Conservation (phyloP, 345 rosid genomes). For the Citrus hindsii region DNA sequence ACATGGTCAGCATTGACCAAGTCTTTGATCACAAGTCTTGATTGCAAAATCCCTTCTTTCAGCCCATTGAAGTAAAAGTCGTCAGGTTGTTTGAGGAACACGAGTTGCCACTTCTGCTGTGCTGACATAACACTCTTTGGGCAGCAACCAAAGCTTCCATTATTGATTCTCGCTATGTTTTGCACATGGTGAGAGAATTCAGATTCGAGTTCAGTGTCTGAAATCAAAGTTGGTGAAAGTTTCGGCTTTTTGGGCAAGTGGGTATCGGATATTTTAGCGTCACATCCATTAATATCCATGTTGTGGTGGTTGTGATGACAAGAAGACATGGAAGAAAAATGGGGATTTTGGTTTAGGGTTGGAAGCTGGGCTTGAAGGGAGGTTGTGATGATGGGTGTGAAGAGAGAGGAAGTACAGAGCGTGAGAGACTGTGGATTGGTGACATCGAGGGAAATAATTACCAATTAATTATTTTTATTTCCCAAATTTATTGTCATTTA, state of each 20-base stretch:
- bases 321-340: conserved; percentile 25
- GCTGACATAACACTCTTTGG: conserved; percentile 62
- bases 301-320: conserved; percentile 24
- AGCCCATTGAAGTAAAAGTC: conserved; percentile 64
- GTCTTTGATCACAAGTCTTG: conserved; percentile 46
- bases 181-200: conserved; percentile 86
- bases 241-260: conserved; percentile 39
- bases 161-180: conserved; percentile 64
- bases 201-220: conserved; percentile 42
- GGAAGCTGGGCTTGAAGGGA: neutral
- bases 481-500: too few species aligned
- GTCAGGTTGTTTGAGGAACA: conserved; percentile 75
- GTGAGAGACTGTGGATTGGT: conserved; percentile 1
- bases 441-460: neutral
- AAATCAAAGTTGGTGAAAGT: conserved; percentile 27
- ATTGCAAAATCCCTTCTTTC: conserved; percentile 43
- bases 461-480: too few species aligned
- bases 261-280: conserved; percentile 1
- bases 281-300: conserved; percentile 21
- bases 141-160: conserved; percentile 93
- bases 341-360: neutral
- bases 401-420: neutral
- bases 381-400: neutral
- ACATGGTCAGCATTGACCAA: conserved; percentile 73
- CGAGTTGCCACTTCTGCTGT: conserved; percentile 65